Conservation (phyloP, 768 basidiomycete genomes). For the Tulasnella sp. region DNA sequence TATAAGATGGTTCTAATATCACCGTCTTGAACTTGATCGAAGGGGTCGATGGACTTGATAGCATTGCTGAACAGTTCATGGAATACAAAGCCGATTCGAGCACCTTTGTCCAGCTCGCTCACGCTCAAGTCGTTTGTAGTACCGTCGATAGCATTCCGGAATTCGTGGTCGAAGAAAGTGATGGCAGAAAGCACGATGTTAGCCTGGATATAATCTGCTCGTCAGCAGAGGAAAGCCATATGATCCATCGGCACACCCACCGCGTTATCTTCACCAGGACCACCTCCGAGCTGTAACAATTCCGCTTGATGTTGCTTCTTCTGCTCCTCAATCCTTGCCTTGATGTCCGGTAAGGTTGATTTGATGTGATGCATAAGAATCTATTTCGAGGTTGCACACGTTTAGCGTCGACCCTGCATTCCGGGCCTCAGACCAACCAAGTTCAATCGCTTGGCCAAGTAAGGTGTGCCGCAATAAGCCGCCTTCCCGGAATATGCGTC, state of each 20-base stretch:
- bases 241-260: slow-evolving; percentile 26
- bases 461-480: slow-evolving; percentile 91
- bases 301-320: slow-evolving; percentile 82
- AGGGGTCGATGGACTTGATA: slow-evolving; percentile 92
- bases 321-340: slow-evolving; percentile 85
- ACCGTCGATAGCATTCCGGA: slow-evolving; percentile 94
- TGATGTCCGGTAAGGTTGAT: slow-evolving; percentile 94
- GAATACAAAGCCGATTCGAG: slow-evolving; percentile 97
- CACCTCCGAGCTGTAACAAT: slow-evolving; percentile 74
- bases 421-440: slow-evolving; percentile 43
- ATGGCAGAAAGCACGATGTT: slow-evolving; percentile 93
- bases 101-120: slow-evolving; percentile 95
- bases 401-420: background rate
- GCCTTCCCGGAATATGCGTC: slow-evolving; percentile 68
- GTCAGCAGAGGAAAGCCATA: background rate
- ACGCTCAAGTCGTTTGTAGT: slow-evolving; percentile 90
- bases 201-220: slow-evolving; percentile 27
- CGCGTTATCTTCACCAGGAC: slow-evolving; percentile 74
- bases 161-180: slow-evolving; percentile 95
- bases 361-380: slow-evolving; percentile 99
- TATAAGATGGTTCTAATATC: slow-evolving; percentile 94
- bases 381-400: slow-evolving; percentile 34
- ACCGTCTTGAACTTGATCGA: slow-evolving; percentile 97
- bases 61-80: slow-evolving; percentile 98
- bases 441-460: slow-evolving; percentile 88